A percentile compares a stretch with the other conserved stretches of the same genome.
phyloP scores from a whole-genome alignment of 768 basidiomycete genomes.

The Phlegmacium glaucopus region DNA sequence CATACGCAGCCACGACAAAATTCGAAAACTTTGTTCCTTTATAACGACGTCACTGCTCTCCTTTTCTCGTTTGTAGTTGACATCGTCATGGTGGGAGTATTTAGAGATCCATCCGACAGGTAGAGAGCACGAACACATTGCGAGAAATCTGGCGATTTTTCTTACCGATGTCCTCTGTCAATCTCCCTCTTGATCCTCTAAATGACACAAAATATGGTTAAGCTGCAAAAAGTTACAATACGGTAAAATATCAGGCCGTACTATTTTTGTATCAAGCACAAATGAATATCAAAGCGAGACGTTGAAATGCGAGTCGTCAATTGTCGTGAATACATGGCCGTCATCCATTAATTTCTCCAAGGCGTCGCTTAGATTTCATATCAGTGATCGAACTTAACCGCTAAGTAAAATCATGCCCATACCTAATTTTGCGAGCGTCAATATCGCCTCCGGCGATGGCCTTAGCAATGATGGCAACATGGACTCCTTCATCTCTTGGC shows the following conservation, averaged over 20 bases:
- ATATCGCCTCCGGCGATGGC: slow-evolving; percentile 43
- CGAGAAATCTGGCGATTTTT: slow-evolving; percentile 40
- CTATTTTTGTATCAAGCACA: too few species aligned
- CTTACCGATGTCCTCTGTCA: slow-evolving; percentile 18
- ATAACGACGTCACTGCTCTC: slow-evolving; percentile 45
- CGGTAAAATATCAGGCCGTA: not conserved
- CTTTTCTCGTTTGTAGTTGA: slow-evolving; percentile 52
- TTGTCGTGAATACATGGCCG: slow-evolving; percentile 75
- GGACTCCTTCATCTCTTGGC: slow-evolving; percentile 59
- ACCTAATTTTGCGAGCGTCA: slow-evolving; percentile 65
- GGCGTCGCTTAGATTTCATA: slow-evolving; percentile 47
- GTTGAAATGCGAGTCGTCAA: slow-evolving; percentile 78
- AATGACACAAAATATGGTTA: not conserved
- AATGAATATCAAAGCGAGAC: slow-evolving; percentile 46
- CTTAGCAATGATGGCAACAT: slow-evolving; percentile 70
- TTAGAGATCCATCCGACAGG: slow-evolving; percentile 56
- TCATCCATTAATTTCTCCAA: slow-evolving; percentile 78
- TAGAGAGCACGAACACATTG: slow-evolving; percentile 45
- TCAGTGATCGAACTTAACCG: not conserved
- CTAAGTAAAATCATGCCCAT: slow-evolving; percentile 4
- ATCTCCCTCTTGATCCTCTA: slow-evolving; percentile 7
- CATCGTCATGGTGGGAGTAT: slow-evolving; percentile 39
- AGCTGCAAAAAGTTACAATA: too few species aligned
- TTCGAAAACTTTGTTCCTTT: slow-evolving; percentile 33
- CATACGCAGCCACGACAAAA: slow-evolving; percentile 1